Base-by-base conservation (phyloP, 805 yeast species). In the Candida lessepsii region DNA sequence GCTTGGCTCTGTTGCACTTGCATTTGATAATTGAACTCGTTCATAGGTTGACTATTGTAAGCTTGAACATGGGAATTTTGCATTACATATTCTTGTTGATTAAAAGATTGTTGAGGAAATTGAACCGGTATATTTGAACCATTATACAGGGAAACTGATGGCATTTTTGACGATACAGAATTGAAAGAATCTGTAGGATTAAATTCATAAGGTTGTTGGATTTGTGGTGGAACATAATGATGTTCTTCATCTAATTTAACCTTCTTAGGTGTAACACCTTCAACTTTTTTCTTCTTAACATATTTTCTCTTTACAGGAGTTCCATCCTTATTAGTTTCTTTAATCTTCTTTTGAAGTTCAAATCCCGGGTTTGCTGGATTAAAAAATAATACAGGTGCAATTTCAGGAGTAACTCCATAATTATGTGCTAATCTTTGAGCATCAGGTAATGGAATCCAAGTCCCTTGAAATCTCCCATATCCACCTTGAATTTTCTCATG, bases 401-500 rank as follows among this genome's bases (percentile, higher is more conserved):
- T 48, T 29, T 65, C 71, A 3, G 67, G 58, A 2, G 67, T 52
- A 10, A 68, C 58, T 4, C 69, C 69, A 47, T 68, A 67, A 31
- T 54, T 63, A n/a, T 54, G 52, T 7, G 75, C 74, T 40, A 69
- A 54, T 34, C 58, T 50, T 36, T 56, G 64, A 1, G 96, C 97
- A 36, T 86, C 78, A 5, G 73, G 79, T 46, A 86, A 63, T 0
- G 97, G 97, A 7, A 90, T 90, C 96, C 96, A 90, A 2, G 97
- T 90, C 13, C 96, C 97, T 61, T 91, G 98, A 61, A 89, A 91
- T 56, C 90, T 83, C 39, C 98, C 98, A 58, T 89, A 90, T 2
- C 98, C 98, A 46, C 98, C 98, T 61, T 90, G 98, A 16, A 90
- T 88, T 60, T 91, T 91, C 54, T 90, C 96, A 59, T 90, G 97